A percentile compares a stretch with the other conserved stretches of the same genome.
Conservation (phyloP, 2,329 filamentous ascomycete species). For the Nannizziopsis barbatae region DNA sequence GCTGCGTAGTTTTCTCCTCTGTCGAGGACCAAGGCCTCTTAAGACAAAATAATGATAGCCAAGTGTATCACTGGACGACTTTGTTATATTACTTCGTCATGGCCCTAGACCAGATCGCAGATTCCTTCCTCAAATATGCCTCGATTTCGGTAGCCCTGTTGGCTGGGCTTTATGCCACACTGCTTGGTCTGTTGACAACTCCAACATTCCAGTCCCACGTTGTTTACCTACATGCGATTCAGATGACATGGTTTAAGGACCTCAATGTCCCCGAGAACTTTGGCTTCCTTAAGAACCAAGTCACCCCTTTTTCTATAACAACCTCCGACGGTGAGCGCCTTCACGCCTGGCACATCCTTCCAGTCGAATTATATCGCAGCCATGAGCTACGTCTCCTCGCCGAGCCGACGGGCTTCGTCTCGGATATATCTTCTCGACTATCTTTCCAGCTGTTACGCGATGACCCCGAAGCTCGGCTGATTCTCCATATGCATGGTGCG, state of each 20-base stretch:
- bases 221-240: slow-evolving; percentile 45
- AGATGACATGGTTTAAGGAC: slow-evolving; percentile 46
- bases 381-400: slow-evolving; percentile 32
- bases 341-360: slow-evolving; percentile 43
- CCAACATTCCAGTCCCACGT: slow-evolving; percentile 19
- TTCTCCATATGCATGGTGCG: slow-evolving; percentile 47
- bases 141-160: too few species aligned
- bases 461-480: slow-evolving; percentile 36
- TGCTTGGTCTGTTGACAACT: too few species aligned
- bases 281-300: slow-evolving; percentile 41
- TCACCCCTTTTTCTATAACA: slow-evolving; percentile 39
- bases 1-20: too few species aligned
- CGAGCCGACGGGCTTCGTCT: slow-evolving; percentile 29
- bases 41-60: too few species aligned
- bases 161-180: too few species aligned
- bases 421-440: slow-evolving; percentile 28
- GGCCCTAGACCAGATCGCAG: too few species aligned
- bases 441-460: slow-evolving; percentile 38
- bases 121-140: too few species aligned
- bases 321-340: slow-evolving; percentile 34
- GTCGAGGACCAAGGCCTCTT: too few species aligned
- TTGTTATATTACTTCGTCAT: too few species aligned
- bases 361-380: slow-evolving; percentile 36
- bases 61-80: too few species aligned
- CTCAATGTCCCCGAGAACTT: slow-evolving; percentile 40